phyloP scores from a whole-genome alignment of 2,329 filamentous ascomycete species.

The Diaporthe citrichinensis region DNA sequence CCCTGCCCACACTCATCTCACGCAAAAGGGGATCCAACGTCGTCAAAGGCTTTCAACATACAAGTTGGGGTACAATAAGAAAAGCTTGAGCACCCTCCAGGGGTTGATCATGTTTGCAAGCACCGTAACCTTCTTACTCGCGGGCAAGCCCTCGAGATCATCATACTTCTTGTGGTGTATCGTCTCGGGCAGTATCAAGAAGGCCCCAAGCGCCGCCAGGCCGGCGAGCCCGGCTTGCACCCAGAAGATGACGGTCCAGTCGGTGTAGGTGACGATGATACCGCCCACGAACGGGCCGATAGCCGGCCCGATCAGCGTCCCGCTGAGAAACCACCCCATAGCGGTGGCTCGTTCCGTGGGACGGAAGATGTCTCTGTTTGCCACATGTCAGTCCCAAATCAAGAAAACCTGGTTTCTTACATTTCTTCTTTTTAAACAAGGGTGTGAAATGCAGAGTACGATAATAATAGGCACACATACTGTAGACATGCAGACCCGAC shows the following conservation, averaged over 20 bases:
- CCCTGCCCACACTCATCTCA: not conserved
- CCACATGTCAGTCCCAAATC: not conserved
- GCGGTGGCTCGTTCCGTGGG: slow-evolving; percentile 76
- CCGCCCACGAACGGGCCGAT: slow-evolving; percentile 76
- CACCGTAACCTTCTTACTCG: slow-evolving; percentile 59
- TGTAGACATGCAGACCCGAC: slow-evolving; percentile 76
- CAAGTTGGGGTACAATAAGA: slow-evolving; percentile 72
- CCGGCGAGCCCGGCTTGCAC: slow-evolving; percentile 75
- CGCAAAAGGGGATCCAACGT: not conserved
- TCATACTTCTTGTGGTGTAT: slow-evolving; percentile 70
- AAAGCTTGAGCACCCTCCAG: slow-evolving; percentile 66
- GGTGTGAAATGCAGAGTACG: too few relatives aligned
- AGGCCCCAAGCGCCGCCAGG: slow-evolving; percentile 66
- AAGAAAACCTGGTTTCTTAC: too few relatives aligned
- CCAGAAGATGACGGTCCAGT: slow-evolving; percentile 80
- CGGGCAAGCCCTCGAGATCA: slow-evolving; percentile 65
- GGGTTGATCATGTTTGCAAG: slow-evolving; percentile 74
- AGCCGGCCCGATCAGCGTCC: slow-evolving; percentile 76
- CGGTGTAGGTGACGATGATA: slow-evolving; percentile 76
- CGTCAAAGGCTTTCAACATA: not conserved
- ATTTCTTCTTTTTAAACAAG: not conserved
- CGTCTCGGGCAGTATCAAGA: slow-evolving; percentile 77
- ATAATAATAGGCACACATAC: slow-evolving; percentile 40
- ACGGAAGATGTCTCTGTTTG: slow-evolving; percentile 64
- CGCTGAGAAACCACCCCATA: slow-evolving; percentile 75